These are phyloP conservation scores for Avena insularis DNA, from an alignment of 176 grass and related monocot species.

Conservation along the genomic window DNA sequence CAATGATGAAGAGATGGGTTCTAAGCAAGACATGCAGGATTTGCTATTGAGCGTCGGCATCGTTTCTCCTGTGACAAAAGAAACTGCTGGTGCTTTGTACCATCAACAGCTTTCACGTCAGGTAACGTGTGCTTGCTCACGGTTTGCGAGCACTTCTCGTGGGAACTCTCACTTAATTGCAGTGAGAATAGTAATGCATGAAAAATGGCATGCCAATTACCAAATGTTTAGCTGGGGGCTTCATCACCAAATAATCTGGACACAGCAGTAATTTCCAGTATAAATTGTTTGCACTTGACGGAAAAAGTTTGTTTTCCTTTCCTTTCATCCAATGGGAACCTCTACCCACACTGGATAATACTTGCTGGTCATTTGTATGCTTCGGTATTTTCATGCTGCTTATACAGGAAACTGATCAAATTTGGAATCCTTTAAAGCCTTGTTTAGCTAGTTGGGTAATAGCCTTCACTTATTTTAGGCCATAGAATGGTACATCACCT, in stretches of 20 bases:
- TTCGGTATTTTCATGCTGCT: neutral
- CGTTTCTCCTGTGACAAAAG: constrained; percentile 93
- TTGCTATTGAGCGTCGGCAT: constrained; percentile 93
- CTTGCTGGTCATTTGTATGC: constrained; percentile 21
- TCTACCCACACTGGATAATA: neutral
- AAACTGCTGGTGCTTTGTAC: constrained; percentile 95
- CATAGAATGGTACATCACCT: neutral
- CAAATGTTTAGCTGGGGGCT: neutral
- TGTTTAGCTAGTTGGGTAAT: constrained; percentile 19
- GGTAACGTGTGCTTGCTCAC: constrained; percentile 50
- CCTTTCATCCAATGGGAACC: neutral
- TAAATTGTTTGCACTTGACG: neutral
- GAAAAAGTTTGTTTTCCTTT: neutral
- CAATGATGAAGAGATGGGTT: constrained; percentile 89
- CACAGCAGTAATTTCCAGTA: neutral
- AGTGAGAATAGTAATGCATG: neutral
- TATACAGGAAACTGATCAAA: constrained; percentile 9
- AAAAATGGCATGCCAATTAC: constrained; percentile 7
- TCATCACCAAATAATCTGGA: neutral
- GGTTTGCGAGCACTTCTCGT: constrained; percentile 16
- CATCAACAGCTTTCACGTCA: constrained; percentile 93
- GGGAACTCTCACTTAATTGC: neutral
- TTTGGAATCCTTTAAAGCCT: neutral
- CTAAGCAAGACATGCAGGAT: constrained; percentile 99
- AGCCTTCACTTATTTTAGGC: neutral